phyloP scores from a whole-genome alignment of 352 stramenopile genomes.

The Phytophthora meadii region DNA sequence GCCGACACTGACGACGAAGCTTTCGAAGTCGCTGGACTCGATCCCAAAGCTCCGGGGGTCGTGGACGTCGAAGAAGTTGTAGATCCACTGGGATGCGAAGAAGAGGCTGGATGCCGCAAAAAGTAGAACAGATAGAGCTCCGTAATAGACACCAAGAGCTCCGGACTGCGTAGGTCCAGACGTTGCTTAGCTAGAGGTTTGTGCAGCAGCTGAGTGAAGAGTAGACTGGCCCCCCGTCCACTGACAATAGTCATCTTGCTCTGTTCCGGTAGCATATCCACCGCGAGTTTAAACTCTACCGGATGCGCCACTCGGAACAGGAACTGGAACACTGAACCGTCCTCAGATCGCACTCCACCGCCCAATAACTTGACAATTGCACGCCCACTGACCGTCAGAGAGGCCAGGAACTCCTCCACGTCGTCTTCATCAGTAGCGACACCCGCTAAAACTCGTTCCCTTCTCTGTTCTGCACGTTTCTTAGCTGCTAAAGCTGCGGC shows the following conservation, averaged over 20 bases:
- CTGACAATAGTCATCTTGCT: constrained; percentile 82
- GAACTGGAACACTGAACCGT: constrained; percentile 83
- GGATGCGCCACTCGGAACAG: constrained; percentile 79
- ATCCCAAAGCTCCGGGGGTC: constrained; percentile 7
- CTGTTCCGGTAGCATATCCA: constrained; percentile 83
- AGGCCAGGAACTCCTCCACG: constrained; percentile 59
- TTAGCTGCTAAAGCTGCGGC: constrained; percentile 23
- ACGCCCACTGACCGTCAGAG: constrained; percentile 56
- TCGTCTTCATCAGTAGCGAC: constrained; percentile 62
- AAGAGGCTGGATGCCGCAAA: constrained; percentile 75
- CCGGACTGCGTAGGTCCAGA: constrained; percentile 74
- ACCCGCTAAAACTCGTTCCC: constrained; percentile 45
- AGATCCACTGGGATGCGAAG: constrained; percentile 62
- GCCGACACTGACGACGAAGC: constrained; percentile 55
- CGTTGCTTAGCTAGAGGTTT: constrained; percentile 83
- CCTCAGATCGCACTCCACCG: constrained; percentile 64
- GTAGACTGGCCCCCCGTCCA: constrained; percentile 63
- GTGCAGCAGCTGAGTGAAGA: constrained; percentile 87
- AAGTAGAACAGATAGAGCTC: constrained; percentile 90
- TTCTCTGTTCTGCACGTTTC: constrained; percentile 48
- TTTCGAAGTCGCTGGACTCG: constrained; percentile 47
- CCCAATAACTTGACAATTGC: constrained; percentile 68
- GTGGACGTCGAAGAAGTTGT: constrained; percentile 8
- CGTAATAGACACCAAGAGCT: constrained; percentile 86
- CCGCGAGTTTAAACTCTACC: constrained; percentile 82